phyloP scores from a whole-genome alignment of 441 rosid species.

The Pelargonium cotyledonis region DNA sequence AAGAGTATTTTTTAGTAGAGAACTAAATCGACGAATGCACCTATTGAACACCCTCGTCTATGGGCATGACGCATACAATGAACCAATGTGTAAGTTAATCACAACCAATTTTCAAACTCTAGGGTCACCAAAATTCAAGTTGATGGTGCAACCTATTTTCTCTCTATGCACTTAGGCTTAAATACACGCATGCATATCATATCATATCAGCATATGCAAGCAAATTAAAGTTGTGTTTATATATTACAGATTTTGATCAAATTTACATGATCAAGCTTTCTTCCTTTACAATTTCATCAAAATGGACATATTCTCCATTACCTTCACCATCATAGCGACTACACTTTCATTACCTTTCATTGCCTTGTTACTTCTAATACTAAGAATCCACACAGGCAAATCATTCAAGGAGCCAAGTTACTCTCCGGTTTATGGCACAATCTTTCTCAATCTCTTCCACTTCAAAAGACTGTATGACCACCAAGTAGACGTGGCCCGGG shows the following conservation, averaged over 20 bases:
- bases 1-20: too few species aligned
- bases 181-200: not conserved
- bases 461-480: slow-evolving; percentile 47
- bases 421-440: slow-evolving; percentile 51
- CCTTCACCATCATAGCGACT: slow-evolving; percentile 19
- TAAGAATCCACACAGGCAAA: slow-evolving; percentile 41
- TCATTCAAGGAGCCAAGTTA: slow-evolving; percentile 37
- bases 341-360: slow-evolving; percentile 20
- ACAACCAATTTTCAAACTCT: too few species aligned
- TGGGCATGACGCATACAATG: too few species aligned
- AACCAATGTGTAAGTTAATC: too few species aligned
- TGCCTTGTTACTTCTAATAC: slow-evolving; percentile 15
- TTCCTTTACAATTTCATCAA: not conserved
- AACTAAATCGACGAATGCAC: too few species aligned
- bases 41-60: too few species aligned
- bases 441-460: slow-evolving; percentile 41
- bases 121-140: too few species aligned
- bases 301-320: slow-evolving; percentile 31
- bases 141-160: not conserved
- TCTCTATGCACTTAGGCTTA: not conserved
- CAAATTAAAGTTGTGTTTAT: not conserved
- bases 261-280: not conserved
- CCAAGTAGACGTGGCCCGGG: slow-evolving; percentile 36
- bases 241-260: too few species aligned
- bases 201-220: too few species aligned